A percentile compares a stretch with the other conserved stretches of the same genome.
Conservation (phyloP, 139 green algal species). For the Picochlorum sp. region DNA sequence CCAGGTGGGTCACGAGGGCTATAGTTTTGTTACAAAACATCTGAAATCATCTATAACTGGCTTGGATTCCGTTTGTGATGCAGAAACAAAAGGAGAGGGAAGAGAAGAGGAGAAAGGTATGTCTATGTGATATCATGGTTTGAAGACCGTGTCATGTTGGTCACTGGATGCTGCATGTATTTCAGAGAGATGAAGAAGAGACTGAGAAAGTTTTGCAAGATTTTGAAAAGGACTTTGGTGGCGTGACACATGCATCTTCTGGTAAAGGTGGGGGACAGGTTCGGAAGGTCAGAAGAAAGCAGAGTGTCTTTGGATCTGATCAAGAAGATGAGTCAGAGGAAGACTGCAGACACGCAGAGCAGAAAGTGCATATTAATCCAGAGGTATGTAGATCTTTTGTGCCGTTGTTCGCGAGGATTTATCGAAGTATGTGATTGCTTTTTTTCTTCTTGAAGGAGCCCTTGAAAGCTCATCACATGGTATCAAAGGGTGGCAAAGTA, state of each 20-base stretch:
- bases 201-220: conserved; percentile 81
- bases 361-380: background rate
- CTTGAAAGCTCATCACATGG: too few species aligned
- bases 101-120: conserved; percentile 70
- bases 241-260: background rate
- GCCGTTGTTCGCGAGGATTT: background rate
- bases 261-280: too few species aligned
- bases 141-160: background rate
- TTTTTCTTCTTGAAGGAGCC: background rate
- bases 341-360: background rate
- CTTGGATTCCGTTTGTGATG: background rate
- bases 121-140: background rate
- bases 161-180: background rate
- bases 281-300: background rate
- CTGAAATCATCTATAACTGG: background rate
- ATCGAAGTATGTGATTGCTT: background rate
- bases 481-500: conserved; percentile 41
- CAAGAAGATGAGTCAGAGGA: conserved; percentile 15
- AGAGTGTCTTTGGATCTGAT: conserved; percentile 34
- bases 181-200: conserved; percentile 71
- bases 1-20: conserved; percentile 13
- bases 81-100: conserved; percentile 85
- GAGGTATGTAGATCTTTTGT: background rate
- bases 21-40: background rate
- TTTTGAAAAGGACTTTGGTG: conserved; percentile 80